Base-by-base conservation (phyloP, 345 rosid species). In the Litchi chinensis region DNA sequence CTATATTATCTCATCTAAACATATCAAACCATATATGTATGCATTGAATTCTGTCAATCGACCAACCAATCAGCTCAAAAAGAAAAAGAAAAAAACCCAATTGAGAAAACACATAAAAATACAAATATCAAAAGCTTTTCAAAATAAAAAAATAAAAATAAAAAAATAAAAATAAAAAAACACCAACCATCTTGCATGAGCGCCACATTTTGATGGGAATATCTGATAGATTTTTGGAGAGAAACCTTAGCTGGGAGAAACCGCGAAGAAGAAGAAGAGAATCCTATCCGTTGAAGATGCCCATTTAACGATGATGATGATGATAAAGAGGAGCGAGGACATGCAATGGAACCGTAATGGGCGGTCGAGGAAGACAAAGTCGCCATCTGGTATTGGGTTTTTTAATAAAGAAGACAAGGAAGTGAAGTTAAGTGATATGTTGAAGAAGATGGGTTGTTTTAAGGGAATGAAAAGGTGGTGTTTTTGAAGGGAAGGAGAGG, bases 141-240 rank as follows among this genome's bases (percentile, higher is more conserved):
- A 54, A 54, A 54, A 8, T 10, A 10, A 0, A 50, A 15, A 52
- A 26, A 15, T 54, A 72, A 44, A 39, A 39, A 28, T 39, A 50
- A 12, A 21, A 10, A 56, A 67, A 50, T 26, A 19, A n/a, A 24
- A n/a, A n/a, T n/a, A n/a, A n/a, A 10, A 18, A 52, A 65, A 21
- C 79, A 77, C 89, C 67, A 71, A 90, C 89, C 91, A 83, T 83
- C 88, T 79, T 87, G 89, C 92, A 91, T 84, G 76, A 85, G 82
- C 68, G 86, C 83, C 71, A 65, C 88, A 74, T 77, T 78, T 26
- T 56, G 83, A 81, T 76, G 66, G 21, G 85, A 79, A 57, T 85
- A 88, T 65, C 80, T 80, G 43, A 40, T 83, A 70, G 83, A 82
- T 78, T 46, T 46, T 46, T 80, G 83, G 69, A 84, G 18, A 26